These are phyloP conservation scores for Sporodiniella umbellata DNA, from an alignment of 371 early-diverging fungal species.

Conservation along the genomic window DNA sequence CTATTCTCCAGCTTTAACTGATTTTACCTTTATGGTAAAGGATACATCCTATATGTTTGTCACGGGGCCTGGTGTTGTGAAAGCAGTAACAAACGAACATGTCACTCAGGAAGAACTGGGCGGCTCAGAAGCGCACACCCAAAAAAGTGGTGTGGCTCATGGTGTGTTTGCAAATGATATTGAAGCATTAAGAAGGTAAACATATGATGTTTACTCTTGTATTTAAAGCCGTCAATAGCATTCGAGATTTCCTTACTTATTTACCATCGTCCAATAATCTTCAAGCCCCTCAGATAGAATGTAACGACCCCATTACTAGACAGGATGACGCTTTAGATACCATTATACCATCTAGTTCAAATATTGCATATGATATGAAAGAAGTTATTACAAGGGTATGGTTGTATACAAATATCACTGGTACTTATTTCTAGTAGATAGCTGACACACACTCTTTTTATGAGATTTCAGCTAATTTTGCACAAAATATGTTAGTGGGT, in stretches of 20 bases:
- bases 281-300: slow-evolving; percentile 60
- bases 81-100: slow-evolving; percentile 91
- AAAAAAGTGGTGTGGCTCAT: slow-evolving; percentile 90
- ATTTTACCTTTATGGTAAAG: slow-evolving; percentile 95
- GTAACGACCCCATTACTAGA: slow-evolving; percentile 71
- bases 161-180: slow-evolving; percentile 91
- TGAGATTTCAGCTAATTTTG: slow-evolving; percentile 92
- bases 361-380: slow-evolving; percentile 95
- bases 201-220: not conserved
- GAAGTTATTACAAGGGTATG: slow-evolving; percentile 76
- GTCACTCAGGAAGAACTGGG: slow-evolving; percentile 96
- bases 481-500: slow-evolving; percentile 91
- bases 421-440: slow-evolving; percentile 36
- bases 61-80: slow-evolving; percentile 96
- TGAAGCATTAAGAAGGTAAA: slow-evolving; percentile 79
- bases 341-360: slow-evolving; percentile 86
- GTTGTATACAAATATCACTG: not conserved
- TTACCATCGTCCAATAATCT: slow-evolving; percentile 85
- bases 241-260: slow-evolving; percentile 87
- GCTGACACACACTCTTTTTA: slow-evolving; percentile 87
- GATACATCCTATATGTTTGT: slow-evolving; percentile 97
- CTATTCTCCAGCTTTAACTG: slow-evolving; percentile 96
- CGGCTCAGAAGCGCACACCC: slow-evolving; percentile 91
- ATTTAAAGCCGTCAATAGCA: slow-evolving; percentile 17
- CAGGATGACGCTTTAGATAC: slow-evolving; percentile 82